Evolutionary conservation across 352 stramenopile species (phyloP), one percentile per base, ranked within the genome.

Genomic region (Phytophthora chlamydospora): DNA sequence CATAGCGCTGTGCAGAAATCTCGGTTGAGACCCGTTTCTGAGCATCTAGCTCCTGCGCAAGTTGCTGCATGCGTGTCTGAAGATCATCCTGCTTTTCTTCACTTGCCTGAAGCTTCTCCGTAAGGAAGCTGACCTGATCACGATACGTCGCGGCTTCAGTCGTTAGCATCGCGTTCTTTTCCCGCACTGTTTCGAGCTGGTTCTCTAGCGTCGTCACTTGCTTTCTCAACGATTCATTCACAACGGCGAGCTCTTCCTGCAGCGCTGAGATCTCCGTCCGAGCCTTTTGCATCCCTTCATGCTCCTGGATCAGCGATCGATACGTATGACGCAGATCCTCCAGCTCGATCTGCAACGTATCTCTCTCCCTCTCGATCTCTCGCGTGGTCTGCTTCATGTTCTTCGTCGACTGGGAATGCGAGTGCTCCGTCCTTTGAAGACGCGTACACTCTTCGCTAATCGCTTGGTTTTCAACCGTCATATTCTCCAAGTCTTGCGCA

Each of bases 391-490:
- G 73, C 60, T 89, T 89, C 42, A 93, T 75, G 13, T 52, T 75
- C 19, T 68, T 79, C 1, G 57, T 67, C 0, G 80, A 89, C 33
- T 89, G 75, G 6, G 73, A 82, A 36, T 75, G 73, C 2, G 71
- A 78, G 8, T 88, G 75, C 2, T 88, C 66, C 2, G 72, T 59
- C 38, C 68, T 76, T 69, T 93, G 83, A 14, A 93, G 57, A 0
- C 81, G 71, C 6, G 69, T 78, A 45, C 84, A 93, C 35, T 95
- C 86, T 60, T 93, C 84, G 44, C 78, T 91, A n/a, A 95, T 73
- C 21, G 80, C 80, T 51, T 95, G 86, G 45, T 95, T 95, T 38
- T 95, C 86, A 17, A 93, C 69, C 9, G 84, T 95, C 86, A 95
- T 95, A 56, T 95, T 93, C 48, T 95, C 84, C 33, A 95, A 62